Conservation (phyloP, 2,329 filamentous ascomycete species). For the Exserohilum turcica region DNA sequence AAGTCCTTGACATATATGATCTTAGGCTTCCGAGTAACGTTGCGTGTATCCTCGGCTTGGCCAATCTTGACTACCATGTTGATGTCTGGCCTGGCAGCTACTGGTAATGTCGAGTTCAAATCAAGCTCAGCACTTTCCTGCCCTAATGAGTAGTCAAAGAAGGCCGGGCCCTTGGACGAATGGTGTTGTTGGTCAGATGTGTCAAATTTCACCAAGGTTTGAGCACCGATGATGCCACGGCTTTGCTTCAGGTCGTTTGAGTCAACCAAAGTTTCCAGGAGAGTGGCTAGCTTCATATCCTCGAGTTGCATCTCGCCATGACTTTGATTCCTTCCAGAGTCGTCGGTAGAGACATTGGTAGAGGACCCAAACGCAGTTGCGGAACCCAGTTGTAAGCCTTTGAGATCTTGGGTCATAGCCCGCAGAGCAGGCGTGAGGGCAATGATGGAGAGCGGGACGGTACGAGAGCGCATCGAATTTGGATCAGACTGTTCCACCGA, state of each 20-base stretch:
- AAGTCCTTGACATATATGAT: constrained; percentile 83
- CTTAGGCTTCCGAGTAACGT: constrained; percentile 54
- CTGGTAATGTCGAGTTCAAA: constrained; percentile 32
- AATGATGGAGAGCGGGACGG: constrained; percentile 23
- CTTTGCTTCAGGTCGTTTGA: constrained; percentile 38
- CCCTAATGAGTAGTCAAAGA: constrained; percentile 40
- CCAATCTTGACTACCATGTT: constrained; percentile 26
- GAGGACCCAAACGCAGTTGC: constrained; percentile 16
- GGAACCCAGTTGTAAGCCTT: constrained; percentile 16
- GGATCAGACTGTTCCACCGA: constrained; percentile 21
- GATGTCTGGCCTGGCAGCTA: constrained; percentile 18
- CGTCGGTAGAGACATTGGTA: constrained; percentile 18
- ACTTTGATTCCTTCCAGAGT: constrained; percentile 26
- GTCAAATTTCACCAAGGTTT: not conserved
- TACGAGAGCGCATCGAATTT: constrained; percentile 14
- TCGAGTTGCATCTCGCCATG: constrained; percentile 42
- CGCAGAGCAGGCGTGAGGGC: constrained; percentile 26
- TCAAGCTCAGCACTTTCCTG: constrained; percentile 28
- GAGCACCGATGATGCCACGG: constrained; percentile 15
- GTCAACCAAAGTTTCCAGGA: constrained; percentile 43
- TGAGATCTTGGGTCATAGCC: constrained; percentile 24
- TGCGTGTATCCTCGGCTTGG: constrained; percentile 20
- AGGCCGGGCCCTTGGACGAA: constrained; percentile 22
- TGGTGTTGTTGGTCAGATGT: constrained; percentile 1
- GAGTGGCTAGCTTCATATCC: constrained; percentile 43